Evolutionary conservation across 2,329 filamentous ascomycete genomes (phyloP).

Genomic region (Penicillium sclerotiorum): DNA sequence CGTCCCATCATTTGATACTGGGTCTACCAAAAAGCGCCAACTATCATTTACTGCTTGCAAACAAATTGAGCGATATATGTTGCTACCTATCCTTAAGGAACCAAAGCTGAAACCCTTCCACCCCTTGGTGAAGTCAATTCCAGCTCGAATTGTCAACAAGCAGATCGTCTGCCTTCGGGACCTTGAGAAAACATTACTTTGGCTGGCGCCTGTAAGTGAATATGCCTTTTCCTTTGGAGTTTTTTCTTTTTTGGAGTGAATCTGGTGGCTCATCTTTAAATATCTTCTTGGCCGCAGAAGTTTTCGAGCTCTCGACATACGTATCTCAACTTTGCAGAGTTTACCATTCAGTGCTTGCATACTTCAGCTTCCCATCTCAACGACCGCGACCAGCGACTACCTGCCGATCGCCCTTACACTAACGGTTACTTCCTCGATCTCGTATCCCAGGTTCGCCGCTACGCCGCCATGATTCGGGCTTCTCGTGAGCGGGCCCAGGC

Average conservation of each 20-base stretch:
- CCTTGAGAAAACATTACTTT: constrained; percentile 89
- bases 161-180: constrained; percentile 90
- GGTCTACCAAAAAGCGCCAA: constrained; percentile 56
- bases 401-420: constrained; percentile 86
- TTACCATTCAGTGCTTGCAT: constrained; percentile 86
- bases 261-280: constrained; percentile 29
- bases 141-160: constrained; percentile 76
- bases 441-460: constrained; percentile 87
- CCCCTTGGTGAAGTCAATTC: constrained; percentile 75
- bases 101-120: constrained; percentile 76
- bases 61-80: constrained; percentile 77
- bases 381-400: constrained; percentile 83
- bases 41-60: constrained; percentile 71
- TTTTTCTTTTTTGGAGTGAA: background rate
- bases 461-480: constrained; percentile 80
- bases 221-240: constrained; percentile 26
- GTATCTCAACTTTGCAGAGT: constrained; percentile 88
- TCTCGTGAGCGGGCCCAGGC: constrained; percentile 68
- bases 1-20: constrained; percentile 52
- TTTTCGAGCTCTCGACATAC: constrained; percentile 67
- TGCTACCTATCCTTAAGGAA: constrained; percentile 76
- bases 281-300: constrained; percentile 74
- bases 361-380: constrained; percentile 82
- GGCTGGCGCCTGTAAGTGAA: constrained; percentile 91
- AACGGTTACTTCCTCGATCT: constrained; percentile 97